phyloP scores from a whole-genome alignment of 2,329 filamentous ascomycete species.

The Periconia digitata region DNA sequence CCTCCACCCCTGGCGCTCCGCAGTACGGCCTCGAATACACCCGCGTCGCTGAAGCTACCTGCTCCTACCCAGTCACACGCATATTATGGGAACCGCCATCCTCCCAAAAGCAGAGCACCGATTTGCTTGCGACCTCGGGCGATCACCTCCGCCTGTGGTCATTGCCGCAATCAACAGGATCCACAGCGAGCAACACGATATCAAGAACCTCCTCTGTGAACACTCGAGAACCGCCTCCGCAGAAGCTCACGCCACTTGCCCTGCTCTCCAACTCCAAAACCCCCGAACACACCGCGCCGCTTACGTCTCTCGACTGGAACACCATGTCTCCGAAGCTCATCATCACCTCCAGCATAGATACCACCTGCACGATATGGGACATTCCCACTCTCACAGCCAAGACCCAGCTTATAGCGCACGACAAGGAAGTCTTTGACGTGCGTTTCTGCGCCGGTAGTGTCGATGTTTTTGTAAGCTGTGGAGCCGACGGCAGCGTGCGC shows the following conservation, averaged over 20 bases:
- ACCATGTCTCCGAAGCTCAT: slow-evolving; percentile 95
- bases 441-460: slow-evolving; percentile 97
- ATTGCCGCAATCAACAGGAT: slow-evolving; percentile 59
- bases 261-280: slow-evolving; percentile 97
- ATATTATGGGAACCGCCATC: slow-evolving; percentile 96
- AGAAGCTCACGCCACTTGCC: slow-evolving; percentile 88
- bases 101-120: slow-evolving; percentile 91
- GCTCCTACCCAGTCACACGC: slow-evolving; percentile 94
- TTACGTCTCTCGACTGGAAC: slow-evolving; percentile 98
- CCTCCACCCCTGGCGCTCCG: slow-evolving; percentile 68
- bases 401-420: slow-evolving; percentile 96
- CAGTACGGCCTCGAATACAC: slow-evolving; percentile 84
- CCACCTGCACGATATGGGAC: slow-evolving; percentile 99
- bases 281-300: slow-evolving; percentile 92
- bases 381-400: slow-evolving; percentile 97
- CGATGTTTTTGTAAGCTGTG: slow-evolving; percentile 98
- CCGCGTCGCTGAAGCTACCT: slow-evolving; percentile 93
- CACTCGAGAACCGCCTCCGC: slow-evolving; percentile 61
- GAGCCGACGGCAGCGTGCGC: slow-evolving; percentile 93
- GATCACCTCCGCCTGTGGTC: slow-evolving; percentile 96
- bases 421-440: slow-evolving; percentile 98
- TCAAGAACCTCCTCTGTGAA: slow-evolving; percentile 64
- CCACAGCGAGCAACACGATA: slow-evolving; percentile 69
- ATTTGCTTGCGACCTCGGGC: slow-evolving; percentile 90
- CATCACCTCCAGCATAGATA: slow-evolving; percentile 98